Conservation (phyloP, 1,284 basidiomycete species). For the Puccinia novopanici region DNA sequence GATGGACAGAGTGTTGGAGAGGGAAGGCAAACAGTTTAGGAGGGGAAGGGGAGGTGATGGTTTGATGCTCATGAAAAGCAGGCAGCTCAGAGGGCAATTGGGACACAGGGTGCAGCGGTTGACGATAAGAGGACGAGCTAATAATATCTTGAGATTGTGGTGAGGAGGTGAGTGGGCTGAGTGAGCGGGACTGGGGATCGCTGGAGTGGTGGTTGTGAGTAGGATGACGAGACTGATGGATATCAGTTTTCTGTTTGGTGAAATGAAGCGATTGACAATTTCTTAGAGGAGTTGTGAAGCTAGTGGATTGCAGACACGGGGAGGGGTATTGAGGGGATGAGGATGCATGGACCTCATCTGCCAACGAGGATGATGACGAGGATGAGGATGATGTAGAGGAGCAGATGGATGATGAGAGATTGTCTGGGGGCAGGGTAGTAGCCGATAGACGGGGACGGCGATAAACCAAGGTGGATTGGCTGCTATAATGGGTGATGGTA, state of each 20-base stretch:
- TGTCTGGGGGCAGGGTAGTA: background rate
- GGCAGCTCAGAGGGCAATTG: background rate
- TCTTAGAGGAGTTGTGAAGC: slow-evolving; percentile 16
- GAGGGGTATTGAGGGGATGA: slow-evolving; percentile 3
- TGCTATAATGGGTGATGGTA: background rate
- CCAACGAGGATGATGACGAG: background rate
- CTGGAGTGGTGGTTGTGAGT: background rate
- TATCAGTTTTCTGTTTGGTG: slow-evolving; percentile 11
- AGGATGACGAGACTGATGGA: slow-evolving; percentile 6
- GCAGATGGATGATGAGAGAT: slow-evolving; percentile 1
- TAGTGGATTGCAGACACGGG: slow-evolving; percentile 1
- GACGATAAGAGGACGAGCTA: background rate
- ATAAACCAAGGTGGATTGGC: background rate
- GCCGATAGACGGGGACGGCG: slow-evolving; percentile 3
- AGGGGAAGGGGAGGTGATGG: background rate
- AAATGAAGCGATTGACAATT: slow-evolving; percentile 22
- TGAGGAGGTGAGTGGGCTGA: slow-evolving; percentile 16
- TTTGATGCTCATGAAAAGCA: slow-evolving; percentile 5
- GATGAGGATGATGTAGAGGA: slow-evolving; percentile 19
- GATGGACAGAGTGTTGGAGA: background rate
- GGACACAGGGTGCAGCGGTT: background rate
- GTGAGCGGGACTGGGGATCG: background rate
- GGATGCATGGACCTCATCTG: slow-evolving; percentile 1
- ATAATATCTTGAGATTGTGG: background rate
- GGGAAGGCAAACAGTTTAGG: slow-evolving; percentile 14